Base-by-base conservation (phyloP, 2,329 filamentous ascomycete genomes). In the Aureobasidium mangrovei region DNA sequence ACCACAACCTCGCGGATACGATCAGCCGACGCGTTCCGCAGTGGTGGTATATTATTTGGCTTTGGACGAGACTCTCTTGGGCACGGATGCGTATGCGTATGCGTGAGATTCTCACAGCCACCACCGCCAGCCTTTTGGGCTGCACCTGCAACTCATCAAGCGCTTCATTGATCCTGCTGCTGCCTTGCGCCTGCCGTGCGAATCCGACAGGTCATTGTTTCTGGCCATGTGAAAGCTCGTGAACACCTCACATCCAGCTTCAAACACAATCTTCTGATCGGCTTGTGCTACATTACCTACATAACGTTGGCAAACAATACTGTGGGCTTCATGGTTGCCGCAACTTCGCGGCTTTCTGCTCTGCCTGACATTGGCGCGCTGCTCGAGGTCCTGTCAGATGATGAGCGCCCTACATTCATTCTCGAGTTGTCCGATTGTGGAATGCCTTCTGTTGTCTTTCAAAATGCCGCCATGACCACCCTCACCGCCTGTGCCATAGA, bases 381-480 rank as follows among this genome's bases (percentile, higher is more conserved):
- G 27, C 31, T 53, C 10, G 51, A 53, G 2, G 28, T 53, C 18
- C 31, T 55, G 28, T 24, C 36, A 9, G 36, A 28, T 8, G 53
- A 55, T 9, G 38, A 49, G 2, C 43, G 53, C 4, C 53, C 53
- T n/a, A 48, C 53, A 1, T 55, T 55, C 29, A 42, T 55, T 9
- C 29, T 48, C 27, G 44, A 49, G 35, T n/a, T 36, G 8, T 27
- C 10, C 12, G 38, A n/a, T 4, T 27, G n/a, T n/a, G 7, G 24
- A 18, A 24, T n/a, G 5, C 36, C 28, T 36, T 12, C 7, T 7
- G 35, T 55, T 9, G 53, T 43, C 26, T 55, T 47, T n/a, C 12
- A 29, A 12, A 55, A 55, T 43, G 12, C 43, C 18, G 33, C 53
- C 4, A 26, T 55, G 7, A 29, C n/a, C 27, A 33, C 10, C 6